Percentiles rank a stretch among this genome's conserved stretches.
Evolutionary conservation across 2,329 filamentous ascomycete genomes (phyloP).

Genomic region (Colletotrichum gigasporum): DNA sequence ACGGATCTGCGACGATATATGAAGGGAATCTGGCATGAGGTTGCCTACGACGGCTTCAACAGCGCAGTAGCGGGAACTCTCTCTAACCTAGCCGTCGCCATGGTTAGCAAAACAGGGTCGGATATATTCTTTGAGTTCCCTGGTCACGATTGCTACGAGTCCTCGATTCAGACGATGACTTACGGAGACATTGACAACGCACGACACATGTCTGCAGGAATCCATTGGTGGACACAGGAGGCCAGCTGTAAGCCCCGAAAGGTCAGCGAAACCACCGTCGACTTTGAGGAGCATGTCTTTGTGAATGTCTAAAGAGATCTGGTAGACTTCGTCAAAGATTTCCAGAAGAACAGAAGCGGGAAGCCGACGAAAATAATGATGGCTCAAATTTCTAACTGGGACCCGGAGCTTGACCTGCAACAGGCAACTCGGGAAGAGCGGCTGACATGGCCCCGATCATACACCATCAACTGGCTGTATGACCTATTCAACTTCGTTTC

Average conservation of each 20-base stretch:
- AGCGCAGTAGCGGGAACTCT: slow-evolving; percentile 53
- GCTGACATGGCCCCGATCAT: slow-evolving; percentile 55
- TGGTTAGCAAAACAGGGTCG: slow-evolving; percentile 48
- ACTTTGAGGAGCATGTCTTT: slow-evolving; percentile 54
- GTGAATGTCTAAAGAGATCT: slow-evolving; percentile 53
- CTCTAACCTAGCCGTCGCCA: slow-evolving; percentile 51
- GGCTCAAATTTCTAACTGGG: slow-evolving; percentile 48
- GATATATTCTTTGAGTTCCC: slow-evolving; percentile 56
- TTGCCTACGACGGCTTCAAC: slow-evolving; percentile 55
- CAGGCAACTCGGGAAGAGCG: slow-evolving; percentile 48
- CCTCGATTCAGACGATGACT: slow-evolving; percentile 51
- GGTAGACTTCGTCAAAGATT: slow-evolving; percentile 55
- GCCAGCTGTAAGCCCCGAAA: background rate
- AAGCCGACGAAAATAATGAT: slow-evolving; percentile 57
- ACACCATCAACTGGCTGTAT: slow-evolving; percentile 62
- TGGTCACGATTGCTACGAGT: slow-evolving; percentile 53
- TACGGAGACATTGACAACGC: slow-evolving; percentile 45
- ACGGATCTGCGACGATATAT: slow-evolving; percentile 46
- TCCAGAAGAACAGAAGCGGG: slow-evolving; percentile 52
- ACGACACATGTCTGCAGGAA: slow-evolving; percentile 37
- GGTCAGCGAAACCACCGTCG: slow-evolving; percentile 38
- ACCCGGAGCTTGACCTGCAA: slow-evolving; percentile 49
- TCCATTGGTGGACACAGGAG: slow-evolving; percentile 8
- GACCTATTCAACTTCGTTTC: slow-evolving; percentile 59
- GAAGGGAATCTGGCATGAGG: slow-evolving; percentile 53